These are phyloP conservation scores for Priceomyces medius DNA, from an alignment of 805 yeast genomes.

Conservation along the genomic window DNA sequence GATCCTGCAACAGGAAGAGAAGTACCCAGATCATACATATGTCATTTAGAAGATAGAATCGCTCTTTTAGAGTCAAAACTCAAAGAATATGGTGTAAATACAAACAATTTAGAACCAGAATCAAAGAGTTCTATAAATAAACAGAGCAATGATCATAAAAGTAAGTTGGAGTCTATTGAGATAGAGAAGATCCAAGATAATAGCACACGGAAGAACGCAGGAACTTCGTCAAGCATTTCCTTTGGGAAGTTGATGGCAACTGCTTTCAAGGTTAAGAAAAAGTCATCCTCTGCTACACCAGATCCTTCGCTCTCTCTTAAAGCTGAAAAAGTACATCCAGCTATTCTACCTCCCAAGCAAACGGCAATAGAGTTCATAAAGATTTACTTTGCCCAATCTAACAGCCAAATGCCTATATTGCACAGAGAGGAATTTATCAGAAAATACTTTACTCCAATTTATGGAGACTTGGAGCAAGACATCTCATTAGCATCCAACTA, in stretches of 20 bases:
- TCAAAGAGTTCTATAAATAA: not conserved
- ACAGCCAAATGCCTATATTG: constrained; percentile 78
- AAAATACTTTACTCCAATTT: constrained; percentile 71
- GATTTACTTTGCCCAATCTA: constrained; percentile 72
- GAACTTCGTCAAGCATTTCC: constrained; percentile 40
- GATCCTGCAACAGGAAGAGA: constrained; percentile 90
- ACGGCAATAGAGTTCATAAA: constrained; percentile 66
- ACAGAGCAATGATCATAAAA: not conserved
- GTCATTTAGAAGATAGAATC: constrained; percentile 67
- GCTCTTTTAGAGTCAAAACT: constrained; percentile 54
- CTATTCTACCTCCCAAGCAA: constrained; percentile 64
- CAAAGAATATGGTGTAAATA: constrained; percentile 36
- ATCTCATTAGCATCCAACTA: constrained; percentile 59
- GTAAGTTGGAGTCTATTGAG: not conserved
- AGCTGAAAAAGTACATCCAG: constrained; percentile 30
- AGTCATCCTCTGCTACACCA: constrained; percentile 16
- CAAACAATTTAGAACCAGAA: not conserved
- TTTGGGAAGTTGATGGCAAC: constrained; percentile 77
- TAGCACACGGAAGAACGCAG: not conserved
- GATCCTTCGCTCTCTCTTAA: constrained; percentile 27
- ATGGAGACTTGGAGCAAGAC: constrained; percentile 60
- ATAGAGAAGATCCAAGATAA: not conserved
- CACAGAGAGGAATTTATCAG: constrained; percentile 77
- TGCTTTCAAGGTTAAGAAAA: constrained; percentile 58
- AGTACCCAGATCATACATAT: constrained; percentile 76